Base-by-base conservation (phyloP, 192 early-diverging fungal species). In the Linnemannia elongata region DNA sequence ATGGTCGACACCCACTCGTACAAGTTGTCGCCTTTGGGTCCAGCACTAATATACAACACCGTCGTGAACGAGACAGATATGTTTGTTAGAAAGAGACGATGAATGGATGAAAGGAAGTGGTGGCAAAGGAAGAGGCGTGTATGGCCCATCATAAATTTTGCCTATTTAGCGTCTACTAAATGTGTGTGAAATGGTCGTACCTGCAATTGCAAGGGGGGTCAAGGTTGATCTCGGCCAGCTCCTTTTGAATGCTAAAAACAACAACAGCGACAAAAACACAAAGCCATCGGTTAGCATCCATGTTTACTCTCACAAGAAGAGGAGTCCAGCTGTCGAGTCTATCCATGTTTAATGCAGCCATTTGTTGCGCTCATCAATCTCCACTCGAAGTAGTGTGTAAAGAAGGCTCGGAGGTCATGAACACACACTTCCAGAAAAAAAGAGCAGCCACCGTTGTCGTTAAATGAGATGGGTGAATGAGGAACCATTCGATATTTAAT, bases 1-100 rank as follows among this genome's bases (percentile, higher is more conserved):
- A 99, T 97, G 6, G 98, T 98, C 27, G 97, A 95, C 6, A 96
- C 94, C 98, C 98, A 99, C 82, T 99, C 97, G 87, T 97, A 98
- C 47, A 99, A 89, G 74, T 97, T 97, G 88, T 98, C 98, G 41
- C 97, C 97, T 78, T 98, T 98, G 12, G 98, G 97, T 36, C 97
- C 97, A 60, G 98, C 98, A 84, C 96, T 96, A 86, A 24, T 30
- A 54, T 55, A 71, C 9, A 18, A 49, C 10, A 66, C 74, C 8
- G 35, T 15, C 41, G 33, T 44, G 41, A 24, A 38, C 12, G n/a
- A 75, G 6, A 2, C 27, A n/a, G 71, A 15, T 35, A 9, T 70
- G 63, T 41, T 22, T 70, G 22, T 57, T 33, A 33, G 12, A 30
- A 27, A n/a, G 22, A 6, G 60, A 17, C 15, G 13, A 30, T 15